Evolutionary conservation across 2,329 filamentous ascomycete genomes (phyloP), one percentile per base, ranked within the genome.

Genomic region (Bimuria novae-zelandiae): DNA sequence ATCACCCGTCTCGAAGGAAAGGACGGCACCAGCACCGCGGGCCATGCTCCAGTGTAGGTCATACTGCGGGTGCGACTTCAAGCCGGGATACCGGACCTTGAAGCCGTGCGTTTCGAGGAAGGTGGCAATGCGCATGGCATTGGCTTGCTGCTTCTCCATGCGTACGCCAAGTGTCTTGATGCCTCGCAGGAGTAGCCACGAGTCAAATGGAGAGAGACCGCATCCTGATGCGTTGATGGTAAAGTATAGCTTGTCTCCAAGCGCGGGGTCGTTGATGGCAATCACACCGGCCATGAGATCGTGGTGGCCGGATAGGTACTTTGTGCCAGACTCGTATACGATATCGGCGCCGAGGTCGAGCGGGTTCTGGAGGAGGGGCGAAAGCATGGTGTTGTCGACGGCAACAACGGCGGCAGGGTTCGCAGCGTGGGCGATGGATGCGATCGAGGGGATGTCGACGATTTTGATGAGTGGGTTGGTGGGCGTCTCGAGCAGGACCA

Each of bases 401-500:
- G 92, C 86, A 14, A 99, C 92, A 35, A 97, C 79, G 22, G 90
- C 89, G 57, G 84, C 84, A 7, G 88, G 80, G 74, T 94, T 96
- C 44, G 84, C 84, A 32, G 87, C 85, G 73, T 97, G 94, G 0
- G 89, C 84, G 17, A 88, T 78, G 33, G 82, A 80, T 12, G 94
- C 86, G 63, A 99, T 95, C 19, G 85, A 81, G 3, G 88, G 83
- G 54, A 99, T 89, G 72, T 99, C 94, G 66, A 95, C 92, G 63
- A 99, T 92, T 79, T 99, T 99, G 81, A 99, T 97, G 43, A 99
- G 79, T 5, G 94, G 95, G 76, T 99, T 99, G 23, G 94, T 99
- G 2, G 95, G 94, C 0, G 92, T 96, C 76, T 99, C 94, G 21
- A 99, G 84, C 32, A 99, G 81, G 0, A 99, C 91, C 90, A 99